A percentile compares a stretch with the other conserved stretches of the same genome.
Conservation (phyloP, 2,329 filamentous ascomycete species). For the Stagonosporopsis vannaccii region DNA sequence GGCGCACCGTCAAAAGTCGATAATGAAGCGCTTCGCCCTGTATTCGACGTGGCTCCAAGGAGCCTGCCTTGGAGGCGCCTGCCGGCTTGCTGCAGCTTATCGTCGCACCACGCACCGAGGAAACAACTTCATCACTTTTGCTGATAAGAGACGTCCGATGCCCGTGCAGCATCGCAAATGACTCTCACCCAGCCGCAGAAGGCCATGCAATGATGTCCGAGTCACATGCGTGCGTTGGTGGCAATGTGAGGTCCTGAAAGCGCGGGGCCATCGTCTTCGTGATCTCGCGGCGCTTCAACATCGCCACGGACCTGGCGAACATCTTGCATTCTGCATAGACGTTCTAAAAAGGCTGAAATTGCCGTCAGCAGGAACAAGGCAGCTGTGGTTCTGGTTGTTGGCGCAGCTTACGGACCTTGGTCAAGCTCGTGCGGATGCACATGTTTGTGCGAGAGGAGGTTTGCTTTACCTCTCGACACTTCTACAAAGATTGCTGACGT, state of each 20-base stretch:
- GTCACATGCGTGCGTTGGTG: constrained; percentile 1
- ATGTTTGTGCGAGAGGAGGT: not conserved
- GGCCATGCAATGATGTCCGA: not conserved
- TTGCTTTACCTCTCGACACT: not conserved
- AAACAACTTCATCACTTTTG: not conserved
- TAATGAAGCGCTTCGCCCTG: not conserved
- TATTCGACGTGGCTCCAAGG: not conserved
- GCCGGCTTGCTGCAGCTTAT: constrained; percentile 4
- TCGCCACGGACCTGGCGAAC: not conserved
- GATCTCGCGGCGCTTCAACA: constrained; percentile 1
- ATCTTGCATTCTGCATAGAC: not conserved
- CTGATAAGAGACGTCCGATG: not conserved
- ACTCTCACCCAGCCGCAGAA: constrained; percentile 2
- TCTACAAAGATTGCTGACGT: not conserved
- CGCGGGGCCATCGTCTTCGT: not conserved
- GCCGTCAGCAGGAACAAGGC: not conserved
- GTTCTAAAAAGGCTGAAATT: not conserved
- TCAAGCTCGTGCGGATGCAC: not conserved
- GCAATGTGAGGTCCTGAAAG: constrained; percentile 3
- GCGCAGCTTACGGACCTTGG: not conserved
- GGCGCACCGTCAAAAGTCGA: not conserved
- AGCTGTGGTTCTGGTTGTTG: not conserved
- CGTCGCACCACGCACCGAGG: not conserved
- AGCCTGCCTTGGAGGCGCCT: not conserved
- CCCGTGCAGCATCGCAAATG: not conserved